These are phyloP conservation scores for Cladosporium austrohemisphaericum DNA, from an alignment of 2,329 filamentous ascomycete genomes.

Conservation along the genomic window DNA sequence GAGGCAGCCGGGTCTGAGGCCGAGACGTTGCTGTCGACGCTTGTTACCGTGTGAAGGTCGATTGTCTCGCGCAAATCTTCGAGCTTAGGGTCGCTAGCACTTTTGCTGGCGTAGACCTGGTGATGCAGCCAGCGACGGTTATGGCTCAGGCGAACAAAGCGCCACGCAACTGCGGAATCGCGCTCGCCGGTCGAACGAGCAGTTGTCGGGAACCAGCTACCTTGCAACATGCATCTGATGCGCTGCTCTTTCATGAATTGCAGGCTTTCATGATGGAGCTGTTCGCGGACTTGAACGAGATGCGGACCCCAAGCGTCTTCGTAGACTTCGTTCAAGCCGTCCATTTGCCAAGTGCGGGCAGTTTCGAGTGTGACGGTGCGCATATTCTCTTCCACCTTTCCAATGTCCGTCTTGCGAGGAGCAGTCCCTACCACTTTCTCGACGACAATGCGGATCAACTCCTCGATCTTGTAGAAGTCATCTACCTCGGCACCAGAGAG, in stretches of 20 bases:
- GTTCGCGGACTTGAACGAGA: constrained; percentile 81
- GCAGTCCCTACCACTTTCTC: constrained; percentile 86
- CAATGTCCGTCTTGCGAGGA: constrained; percentile 73
- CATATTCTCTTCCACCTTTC: constrained; percentile 86
- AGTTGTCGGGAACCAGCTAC: constrained; percentile 76
- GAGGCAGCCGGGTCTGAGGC: constrained; percentile 53
- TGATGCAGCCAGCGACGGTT: constrained; percentile 90
- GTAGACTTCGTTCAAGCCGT: constrained; percentile 82
- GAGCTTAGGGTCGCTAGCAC: constrained; percentile 60
- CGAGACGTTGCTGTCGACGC: constrained; percentile 89
- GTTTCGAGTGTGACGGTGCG: constrained; percentile 74
- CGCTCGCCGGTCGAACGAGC: constrained; percentile 36
- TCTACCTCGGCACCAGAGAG: constrained; percentile 76
- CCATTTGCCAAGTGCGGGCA: constrained; percentile 86
- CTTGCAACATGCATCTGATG: constrained; percentile 80
- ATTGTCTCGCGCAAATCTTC: constrained; percentile 76
- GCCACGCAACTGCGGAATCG: constrained; percentile 55
- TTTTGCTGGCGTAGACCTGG: constrained; percentile 69
- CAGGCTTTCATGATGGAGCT: constrained; percentile 83
- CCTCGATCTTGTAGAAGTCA: constrained; percentile 90
- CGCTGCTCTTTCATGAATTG: constrained; percentile 98
- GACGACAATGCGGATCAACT: constrained; percentile 82
- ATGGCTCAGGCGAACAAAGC: constrained; percentile 83
- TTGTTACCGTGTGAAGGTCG: constrained; percentile 82
- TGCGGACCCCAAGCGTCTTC: constrained; percentile 94